Percentiles rank a stretch among this genome's conserved stretches.
Conservation (phyloP, 2,329 filamentous ascomycete species). For the Aspergillus udagawae region DNA sequence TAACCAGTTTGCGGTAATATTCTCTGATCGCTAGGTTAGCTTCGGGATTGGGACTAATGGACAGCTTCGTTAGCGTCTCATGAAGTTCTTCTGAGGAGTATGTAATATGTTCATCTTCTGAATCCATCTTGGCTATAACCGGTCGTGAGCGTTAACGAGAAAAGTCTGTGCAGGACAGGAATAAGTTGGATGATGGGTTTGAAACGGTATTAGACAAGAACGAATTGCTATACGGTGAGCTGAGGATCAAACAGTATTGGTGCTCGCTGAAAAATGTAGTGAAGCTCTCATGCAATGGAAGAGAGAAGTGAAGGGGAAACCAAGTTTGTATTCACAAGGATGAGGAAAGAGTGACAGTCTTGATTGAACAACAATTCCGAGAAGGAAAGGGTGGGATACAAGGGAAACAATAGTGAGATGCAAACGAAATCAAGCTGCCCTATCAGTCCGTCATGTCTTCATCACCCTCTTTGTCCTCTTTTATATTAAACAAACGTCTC, state of each 20-base stretch:
- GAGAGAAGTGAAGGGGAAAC: background rate
- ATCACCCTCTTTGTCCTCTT: background rate
- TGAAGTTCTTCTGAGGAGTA: background rate
- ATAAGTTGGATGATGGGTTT: background rate
- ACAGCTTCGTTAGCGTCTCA: background rate
- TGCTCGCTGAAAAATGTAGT: background rate
- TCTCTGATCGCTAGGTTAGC: slow-evolving; percentile 29
- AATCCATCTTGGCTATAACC: background rate
- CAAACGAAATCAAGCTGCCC: background rate
- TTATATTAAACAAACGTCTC: background rate
- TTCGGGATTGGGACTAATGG: background rate
- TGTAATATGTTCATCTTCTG: background rate
- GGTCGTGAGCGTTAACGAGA: background rate
- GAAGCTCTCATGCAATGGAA: background rate
- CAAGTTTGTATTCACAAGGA: background rate
- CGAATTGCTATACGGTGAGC: background rate
- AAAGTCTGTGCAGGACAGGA: background rate
- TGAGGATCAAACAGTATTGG: background rate
- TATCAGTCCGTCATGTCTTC: background rate
- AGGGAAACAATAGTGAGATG: background rate
- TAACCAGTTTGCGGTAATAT: slow-evolving; percentile 22
- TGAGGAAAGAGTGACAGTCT: background rate
- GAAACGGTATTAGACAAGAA: background rate
- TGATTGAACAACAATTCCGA: background rate
- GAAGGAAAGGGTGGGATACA: background rate